phyloP scores from a whole-genome alignment of 2,329 filamentous ascomycete species.

The Diplodia corticola region DNA sequence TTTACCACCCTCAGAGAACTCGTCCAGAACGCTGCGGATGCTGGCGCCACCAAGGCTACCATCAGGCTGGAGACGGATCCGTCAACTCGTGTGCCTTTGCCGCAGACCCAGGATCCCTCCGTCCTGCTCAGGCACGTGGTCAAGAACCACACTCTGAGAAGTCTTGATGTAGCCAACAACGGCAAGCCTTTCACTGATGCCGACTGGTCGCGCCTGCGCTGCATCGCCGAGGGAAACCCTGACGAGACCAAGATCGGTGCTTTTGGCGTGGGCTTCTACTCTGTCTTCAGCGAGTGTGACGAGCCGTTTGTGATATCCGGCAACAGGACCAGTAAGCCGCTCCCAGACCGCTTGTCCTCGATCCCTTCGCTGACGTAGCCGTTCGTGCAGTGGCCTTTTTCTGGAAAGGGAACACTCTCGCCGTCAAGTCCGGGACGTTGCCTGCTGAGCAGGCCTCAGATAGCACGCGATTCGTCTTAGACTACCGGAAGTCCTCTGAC shows the following conservation, averaged over 20 bases:
- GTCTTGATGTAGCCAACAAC: slow-evolving; percentile 90
- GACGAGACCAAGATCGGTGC: slow-evolving; percentile 99
- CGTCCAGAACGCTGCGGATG: slow-evolving; percentile 98
- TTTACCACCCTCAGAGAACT: slow-evolving; percentile 87
- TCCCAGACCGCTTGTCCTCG: background rate
- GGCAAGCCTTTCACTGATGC: slow-evolving; percentile 83
- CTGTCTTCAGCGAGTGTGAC: slow-evolving; percentile 96
- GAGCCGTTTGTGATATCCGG: slow-evolving; percentile 96
- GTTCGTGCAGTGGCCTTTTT: slow-evolving; percentile 75
- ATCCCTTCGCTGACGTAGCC: background rate
- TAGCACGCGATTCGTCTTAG: slow-evolving; percentile 89
- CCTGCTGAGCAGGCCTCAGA: slow-evolving; percentile 64
- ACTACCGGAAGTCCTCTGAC: slow-evolving; percentile 79
- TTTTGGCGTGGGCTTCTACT: slow-evolving; percentile 98
- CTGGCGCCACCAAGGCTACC: slow-evolving; percentile 82
- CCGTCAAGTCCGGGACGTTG: slow-evolving; percentile 81
- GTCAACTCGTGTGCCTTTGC: slow-evolving; percentile 71
- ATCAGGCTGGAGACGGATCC: slow-evolving; percentile 92
- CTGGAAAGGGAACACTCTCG: slow-evolving; percentile 98
- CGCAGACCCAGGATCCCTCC: slow-evolving; percentile 65
- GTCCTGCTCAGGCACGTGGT: slow-evolving; percentile 79
- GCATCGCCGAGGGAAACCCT: slow-evolving; percentile 98
- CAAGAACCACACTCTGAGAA: slow-evolving; percentile 79
- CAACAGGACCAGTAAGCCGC: slow-evolving; percentile 63
- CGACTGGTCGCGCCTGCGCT: slow-evolving; percentile 90